These are phyloP conservation scores for Pythium monospermum DNA, from an alignment of 352 stramenopile genomes.

Conservation along the genomic window DNA sequence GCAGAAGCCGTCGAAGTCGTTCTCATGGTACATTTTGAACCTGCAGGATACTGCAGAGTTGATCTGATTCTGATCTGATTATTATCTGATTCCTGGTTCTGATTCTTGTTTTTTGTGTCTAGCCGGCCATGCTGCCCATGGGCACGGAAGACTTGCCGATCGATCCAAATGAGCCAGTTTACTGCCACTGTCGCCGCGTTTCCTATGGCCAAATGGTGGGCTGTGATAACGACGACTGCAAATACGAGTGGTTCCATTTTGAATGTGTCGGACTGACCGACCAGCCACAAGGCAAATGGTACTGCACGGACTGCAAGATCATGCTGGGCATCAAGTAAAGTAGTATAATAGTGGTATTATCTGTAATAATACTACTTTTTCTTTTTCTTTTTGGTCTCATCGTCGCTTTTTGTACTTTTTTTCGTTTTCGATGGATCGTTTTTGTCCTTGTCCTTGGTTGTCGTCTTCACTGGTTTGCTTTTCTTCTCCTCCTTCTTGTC, in stretches of 20 bases:
- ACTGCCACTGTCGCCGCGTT: slow-evolving; percentile 82
- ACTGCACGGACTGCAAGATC: slow-evolving; percentile 75
- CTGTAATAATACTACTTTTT: background rate
- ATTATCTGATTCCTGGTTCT: background rate
- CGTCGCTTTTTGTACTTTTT: slow-evolving; percentile 35
- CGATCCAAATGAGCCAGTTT: slow-evolving; percentile 85
- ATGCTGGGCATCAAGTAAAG: slow-evolving; percentile 62
- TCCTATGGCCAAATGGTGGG: slow-evolving; percentile 91
- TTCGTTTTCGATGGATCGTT: too few species aligned
- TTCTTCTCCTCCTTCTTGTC: slow-evolving; percentile 33
- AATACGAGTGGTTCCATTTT: slow-evolving; percentile 93
- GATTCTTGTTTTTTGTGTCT: background rate
- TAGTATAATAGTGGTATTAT: background rate
- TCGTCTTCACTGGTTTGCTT: slow-evolving; percentile 15
- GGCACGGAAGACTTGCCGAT: slow-evolving; percentile 75
- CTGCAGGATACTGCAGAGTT: too few species aligned
- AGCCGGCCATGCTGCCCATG: slow-evolving; percentile 31
- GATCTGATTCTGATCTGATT: background rate
- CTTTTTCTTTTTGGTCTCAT: slow-evolving; percentile 10
- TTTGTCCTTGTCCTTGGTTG: slow-evolving; percentile 19
- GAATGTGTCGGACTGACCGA: slow-evolving; percentile 84
- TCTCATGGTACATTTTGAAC: slow-evolving; percentile 8
- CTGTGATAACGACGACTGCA: slow-evolving; percentile 91
- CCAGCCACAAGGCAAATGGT: slow-evolving; percentile 78
- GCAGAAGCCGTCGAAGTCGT: slow-evolving; percentile 20